phyloP scores from a whole-genome alignment of 2,329 filamentous ascomycete genomes.

The Ophiostoma australiae region DNA sequence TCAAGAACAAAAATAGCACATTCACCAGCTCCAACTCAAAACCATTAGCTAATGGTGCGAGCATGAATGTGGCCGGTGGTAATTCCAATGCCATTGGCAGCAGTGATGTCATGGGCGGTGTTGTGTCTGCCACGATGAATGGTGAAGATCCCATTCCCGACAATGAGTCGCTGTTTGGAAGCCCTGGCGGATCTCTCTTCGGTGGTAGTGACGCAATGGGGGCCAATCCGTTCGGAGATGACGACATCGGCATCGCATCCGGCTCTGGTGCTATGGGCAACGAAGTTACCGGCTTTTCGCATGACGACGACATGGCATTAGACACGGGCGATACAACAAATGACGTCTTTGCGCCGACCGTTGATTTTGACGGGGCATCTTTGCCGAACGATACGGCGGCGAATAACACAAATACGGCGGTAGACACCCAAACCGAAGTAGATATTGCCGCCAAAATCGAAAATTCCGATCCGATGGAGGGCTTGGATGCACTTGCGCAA shows the following conservation, averaged over 20 bases:
- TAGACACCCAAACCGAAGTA: neutral
- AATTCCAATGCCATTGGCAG: slow-evolving; percentile 35
- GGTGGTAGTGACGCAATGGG: slow-evolving; percentile 65
- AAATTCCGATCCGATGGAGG: too few species aligned
- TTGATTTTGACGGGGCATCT: neutral
- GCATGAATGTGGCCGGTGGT: slow-evolving; percentile 33
- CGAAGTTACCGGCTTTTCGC: slow-evolving; percentile 20
- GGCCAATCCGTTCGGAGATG: slow-evolving; percentile 64
- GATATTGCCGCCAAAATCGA: neutral
- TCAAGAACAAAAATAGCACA: slow-evolving; percentile 64
- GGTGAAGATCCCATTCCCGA: slow-evolving; percentile 48
- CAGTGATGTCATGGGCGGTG: slow-evolving; percentile 33
- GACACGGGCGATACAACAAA: slow-evolving; percentile 38
- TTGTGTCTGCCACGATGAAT: slow-evolving; percentile 33
- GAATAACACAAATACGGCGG: neutral
- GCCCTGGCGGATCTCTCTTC: slow-evolving; percentile 77
- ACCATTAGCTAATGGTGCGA: slow-evolving; percentile 51
- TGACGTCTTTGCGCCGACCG: slow-evolving; percentile 29
- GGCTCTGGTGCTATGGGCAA: slow-evolving; percentile 34
- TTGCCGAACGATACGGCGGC: neutral
- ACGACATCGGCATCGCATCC: slow-evolving; percentile 54
- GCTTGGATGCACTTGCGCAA: slow-evolving; percentile 10
- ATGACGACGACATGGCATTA: slow-evolving; percentile 37
- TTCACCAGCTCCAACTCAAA: slow-evolving; percentile 71
- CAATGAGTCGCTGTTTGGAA: slow-evolving; percentile 78